Percentiles rank a stretch among this genome's conserved stretches.
Conservation (phyloP, 768 basidiomycete genomes). For the Lyophyllum shimeji region DNA sequence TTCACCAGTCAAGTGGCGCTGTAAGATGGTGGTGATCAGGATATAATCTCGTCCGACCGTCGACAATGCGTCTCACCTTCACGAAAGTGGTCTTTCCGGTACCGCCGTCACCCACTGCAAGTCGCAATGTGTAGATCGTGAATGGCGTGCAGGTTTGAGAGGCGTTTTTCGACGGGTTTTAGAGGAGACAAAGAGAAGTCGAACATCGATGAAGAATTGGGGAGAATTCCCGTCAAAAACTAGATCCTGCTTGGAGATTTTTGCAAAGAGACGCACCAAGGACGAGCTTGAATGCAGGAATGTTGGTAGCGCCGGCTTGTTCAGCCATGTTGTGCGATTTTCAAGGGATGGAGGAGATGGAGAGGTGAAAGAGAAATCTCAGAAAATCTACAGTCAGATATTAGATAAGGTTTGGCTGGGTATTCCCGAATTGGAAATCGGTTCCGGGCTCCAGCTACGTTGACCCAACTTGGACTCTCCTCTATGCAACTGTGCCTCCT, state of each 20-base stretch:
- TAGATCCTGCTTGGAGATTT: constrained; percentile 3
- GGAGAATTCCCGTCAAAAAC: constrained; percentile 27
- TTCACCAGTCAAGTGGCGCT: constrained; percentile 99
- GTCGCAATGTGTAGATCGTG: constrained; percentile 21
- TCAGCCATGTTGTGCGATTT: constrained; percentile 18
- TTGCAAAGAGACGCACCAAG: constrained; percentile 64
- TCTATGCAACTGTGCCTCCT: background rate
- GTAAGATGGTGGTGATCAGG: constrained; percentile 46
- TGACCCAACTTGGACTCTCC: background rate
- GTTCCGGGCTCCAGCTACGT: background rate
- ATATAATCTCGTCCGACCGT: constrained; percentile 44
- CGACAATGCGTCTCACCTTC: constrained; percentile 60
- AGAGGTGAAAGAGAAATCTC: constrained; percentile 23
- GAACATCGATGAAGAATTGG: constrained; percentile 54
- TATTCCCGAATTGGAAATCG: constrained; percentile 30
- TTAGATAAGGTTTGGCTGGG: constrained; percentile 43
- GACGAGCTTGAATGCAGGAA: constrained; percentile 98
- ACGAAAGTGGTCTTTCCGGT: constrained; percentile 99
- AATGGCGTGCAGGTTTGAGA: background rate
- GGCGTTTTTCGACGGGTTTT: constrained; percentile 14
- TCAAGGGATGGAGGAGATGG: constrained; percentile 13
- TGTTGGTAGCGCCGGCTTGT: constrained; percentile 33
- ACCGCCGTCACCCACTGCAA: constrained; percentile 89
- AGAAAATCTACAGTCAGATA: constrained; percentile 38
- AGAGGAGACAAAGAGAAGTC: constrained; percentile 23